Evolutionary conservation across 225 moss, liverwort and hornwort genomes (phyloP), one percentile per base, ranked within the genome.

Genomic region (Pseudisothecium myosuroides): DNA sequence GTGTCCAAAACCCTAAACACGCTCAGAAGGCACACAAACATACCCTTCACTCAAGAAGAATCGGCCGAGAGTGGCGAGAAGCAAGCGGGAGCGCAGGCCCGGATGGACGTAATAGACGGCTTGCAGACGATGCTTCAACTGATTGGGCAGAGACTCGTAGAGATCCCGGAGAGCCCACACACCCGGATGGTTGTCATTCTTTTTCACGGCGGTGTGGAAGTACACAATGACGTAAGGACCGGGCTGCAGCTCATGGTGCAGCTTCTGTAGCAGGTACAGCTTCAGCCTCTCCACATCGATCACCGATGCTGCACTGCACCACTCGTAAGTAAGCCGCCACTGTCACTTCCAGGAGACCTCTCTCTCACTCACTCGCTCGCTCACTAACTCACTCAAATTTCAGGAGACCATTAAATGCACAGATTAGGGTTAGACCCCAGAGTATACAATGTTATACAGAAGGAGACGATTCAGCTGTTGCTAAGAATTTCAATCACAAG

Each of bases 21-120:
- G 37, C 49, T 62, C 63, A 76, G 19, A 52, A 76, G 61, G 75
- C 37, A 85, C 47, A 58, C 56, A 28, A 58, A 39, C 88, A 47
- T 95, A 97, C 98, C 98, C 96, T 87, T 95, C 96, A 74, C 96
- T 96, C 63, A 98, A 84, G 91, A 96, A 95, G 74, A 95, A 90
- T 34, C 96, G 93, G 29, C 98, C 96, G 45, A 97, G 64, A 29
- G 96, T 96, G 50, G 96, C 96, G 64, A 98, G 93, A 39, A 97
- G 41, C 86, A 98, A 73, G 83, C 97, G 94, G 47, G 95, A 96
- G 15, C 93, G 91, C 64, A 98, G 88, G 41, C 98, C 98, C 56
- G 96, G 97, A 92, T 98, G 98, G 79, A 98, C 93, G 88, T 93
- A 91, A 83, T 93, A 97, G 66, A 96, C 94, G 83, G 95, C 92